Evolutionary conservation across 495 filamentous ascomycete species (phyloP).

Genomic region (Trichocladium uniseriatum): DNA sequence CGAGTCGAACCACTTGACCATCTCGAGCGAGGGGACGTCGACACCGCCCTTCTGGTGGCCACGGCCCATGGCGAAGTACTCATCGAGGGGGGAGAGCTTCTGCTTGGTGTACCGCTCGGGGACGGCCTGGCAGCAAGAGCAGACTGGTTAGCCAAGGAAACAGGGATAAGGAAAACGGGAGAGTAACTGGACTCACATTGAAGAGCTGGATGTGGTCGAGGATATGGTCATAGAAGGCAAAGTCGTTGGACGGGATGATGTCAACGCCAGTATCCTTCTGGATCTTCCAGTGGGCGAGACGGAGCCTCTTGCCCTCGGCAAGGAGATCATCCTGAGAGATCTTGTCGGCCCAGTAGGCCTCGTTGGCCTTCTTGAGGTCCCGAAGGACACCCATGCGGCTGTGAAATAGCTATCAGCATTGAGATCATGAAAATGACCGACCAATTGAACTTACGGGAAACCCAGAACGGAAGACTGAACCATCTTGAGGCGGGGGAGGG

Average conservation of each 20-base stretch:
- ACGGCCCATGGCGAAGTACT: slow-evolving; percentile 99
- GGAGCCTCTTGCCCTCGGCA: slow-evolving; percentile 88
- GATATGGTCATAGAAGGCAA: slow-evolving; percentile 96
- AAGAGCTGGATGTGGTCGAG: slow-evolving; percentile 98
- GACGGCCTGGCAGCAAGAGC: slow-evolving; percentile 48
- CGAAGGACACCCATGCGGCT: slow-evolving; percentile 90
- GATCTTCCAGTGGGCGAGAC: slow-evolving; percentile 96
- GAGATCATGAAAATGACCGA: slow-evolving; percentile 53
- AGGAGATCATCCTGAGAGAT: slow-evolving; percentile 79
- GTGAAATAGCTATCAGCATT: slow-evolving; percentile 20
- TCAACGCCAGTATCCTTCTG: slow-evolving; percentile 96
- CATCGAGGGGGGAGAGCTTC: slow-evolving; percentile 77
- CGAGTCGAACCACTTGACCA: slow-evolving; percentile 99
- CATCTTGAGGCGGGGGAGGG: slow-evolving; percentile 46
- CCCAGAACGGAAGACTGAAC: slow-evolving; percentile 54
- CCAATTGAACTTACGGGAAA: slow-evolving; percentile 26
- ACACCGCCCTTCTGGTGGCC: slow-evolving; percentile 88
- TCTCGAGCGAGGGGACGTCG: slow-evolving; percentile 91
- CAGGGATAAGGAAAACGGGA: background rate
- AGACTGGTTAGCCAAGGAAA: background rate
- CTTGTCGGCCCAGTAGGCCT: slow-evolving; percentile 95
- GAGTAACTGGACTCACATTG: slow-evolving; percentile 52
- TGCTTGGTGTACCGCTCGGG: slow-evolving; percentile 85
- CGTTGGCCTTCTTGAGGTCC: slow-evolving; percentile 99
- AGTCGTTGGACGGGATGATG: slow-evolving; percentile 98